A percentile compares a stretch with the other conserved stretches of the same genome.
phyloP scores from a whole-genome alignment of 202 grass and related monocot genomes.

The Panicum hallii region DNA sequence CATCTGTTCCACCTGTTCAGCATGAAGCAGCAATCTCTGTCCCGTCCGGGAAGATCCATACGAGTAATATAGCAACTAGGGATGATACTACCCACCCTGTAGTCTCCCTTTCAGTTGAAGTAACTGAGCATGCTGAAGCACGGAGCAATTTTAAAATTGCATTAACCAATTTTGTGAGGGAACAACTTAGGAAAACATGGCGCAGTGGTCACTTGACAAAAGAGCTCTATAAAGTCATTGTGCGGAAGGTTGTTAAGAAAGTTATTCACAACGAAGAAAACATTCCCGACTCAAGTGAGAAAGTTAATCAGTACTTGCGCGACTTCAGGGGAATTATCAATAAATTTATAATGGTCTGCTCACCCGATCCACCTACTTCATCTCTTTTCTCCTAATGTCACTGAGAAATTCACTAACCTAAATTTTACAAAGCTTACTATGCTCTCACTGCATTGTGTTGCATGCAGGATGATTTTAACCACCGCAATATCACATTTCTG shows the following conservation, averaged over 20 bases:
- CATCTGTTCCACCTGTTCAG: background rate
- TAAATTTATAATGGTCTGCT: background rate
- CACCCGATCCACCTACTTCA: background rate
- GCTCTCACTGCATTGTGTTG: background rate
- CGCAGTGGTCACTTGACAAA: background rate
- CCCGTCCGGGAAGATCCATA: no score
- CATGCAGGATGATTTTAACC: background rate
- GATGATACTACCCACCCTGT: background rate
- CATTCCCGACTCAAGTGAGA: background rate
- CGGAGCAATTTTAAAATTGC: background rate
- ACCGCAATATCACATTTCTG: background rate
- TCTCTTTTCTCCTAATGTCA: background rate
- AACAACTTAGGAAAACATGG: slow-evolving; percentile 1
- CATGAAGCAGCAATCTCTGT: background rate
- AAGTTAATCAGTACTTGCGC: background rate
- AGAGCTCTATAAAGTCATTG: background rate
- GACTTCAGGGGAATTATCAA: background rate
- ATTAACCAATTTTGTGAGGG: background rate
- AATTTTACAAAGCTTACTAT: background rate
- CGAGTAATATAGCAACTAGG: background rate
- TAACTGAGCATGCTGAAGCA: background rate
- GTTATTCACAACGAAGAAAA: background rate
- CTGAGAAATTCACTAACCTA: background rate
- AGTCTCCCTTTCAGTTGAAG: slow-evolving; percentile 1
- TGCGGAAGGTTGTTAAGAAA: background rate